phyloP scores from a whole-genome alignment of 2,329 filamentous ascomycete species.

The Fusarium sp. region DNA sequence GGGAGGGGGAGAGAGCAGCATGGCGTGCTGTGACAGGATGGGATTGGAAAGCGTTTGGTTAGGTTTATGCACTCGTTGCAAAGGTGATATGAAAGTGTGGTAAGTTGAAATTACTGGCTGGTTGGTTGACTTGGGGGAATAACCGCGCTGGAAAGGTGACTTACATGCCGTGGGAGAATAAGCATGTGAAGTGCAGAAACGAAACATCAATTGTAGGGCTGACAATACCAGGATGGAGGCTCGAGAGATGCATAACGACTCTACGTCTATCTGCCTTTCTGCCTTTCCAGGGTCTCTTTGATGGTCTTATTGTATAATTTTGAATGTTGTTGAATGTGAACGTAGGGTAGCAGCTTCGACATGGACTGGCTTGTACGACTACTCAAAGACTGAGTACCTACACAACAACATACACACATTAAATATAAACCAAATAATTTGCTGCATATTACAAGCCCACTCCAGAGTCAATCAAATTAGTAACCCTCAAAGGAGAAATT shows the following conservation, averaged over 20 bases:
- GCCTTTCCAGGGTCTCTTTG: not conserved
- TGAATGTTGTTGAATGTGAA: not conserved
- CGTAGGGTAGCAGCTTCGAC: constrained; percentile 16
- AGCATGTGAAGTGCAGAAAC: constrained; percentile 21
- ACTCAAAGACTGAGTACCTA: not conserved
- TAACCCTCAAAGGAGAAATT: not conserved
- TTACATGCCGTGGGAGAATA: not conserved
- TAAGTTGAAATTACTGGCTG: not conserved
- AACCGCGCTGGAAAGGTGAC: constrained; percentile 2
- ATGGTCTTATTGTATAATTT: not conserved
- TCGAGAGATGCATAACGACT: constrained; percentile 23
- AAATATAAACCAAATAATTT: not conserved
- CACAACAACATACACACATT: not conserved
- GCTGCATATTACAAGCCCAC: not conserved
- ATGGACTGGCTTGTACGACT: not conserved
- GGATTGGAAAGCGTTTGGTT: constrained; percentile 21
- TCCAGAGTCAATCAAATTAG: not conserved
- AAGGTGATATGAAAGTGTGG: not conserved
- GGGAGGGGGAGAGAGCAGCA: constrained; percentile 8
- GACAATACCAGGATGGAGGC: constrained; percentile 28
- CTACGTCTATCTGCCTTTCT: not conserved
- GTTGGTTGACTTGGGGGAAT: constrained; percentile 4
- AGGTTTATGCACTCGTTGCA: constrained; percentile 10
- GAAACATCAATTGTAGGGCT: constrained; percentile 30
- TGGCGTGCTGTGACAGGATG: constrained; percentile 24